A percentile compares a stretch with the other conserved stretches of the same genome.
These are phyloP conservation scores for Rubroboletus satanas DNA, from an alignment of 768 basidiomycete genomes.

Conservation along the genomic window DNA sequence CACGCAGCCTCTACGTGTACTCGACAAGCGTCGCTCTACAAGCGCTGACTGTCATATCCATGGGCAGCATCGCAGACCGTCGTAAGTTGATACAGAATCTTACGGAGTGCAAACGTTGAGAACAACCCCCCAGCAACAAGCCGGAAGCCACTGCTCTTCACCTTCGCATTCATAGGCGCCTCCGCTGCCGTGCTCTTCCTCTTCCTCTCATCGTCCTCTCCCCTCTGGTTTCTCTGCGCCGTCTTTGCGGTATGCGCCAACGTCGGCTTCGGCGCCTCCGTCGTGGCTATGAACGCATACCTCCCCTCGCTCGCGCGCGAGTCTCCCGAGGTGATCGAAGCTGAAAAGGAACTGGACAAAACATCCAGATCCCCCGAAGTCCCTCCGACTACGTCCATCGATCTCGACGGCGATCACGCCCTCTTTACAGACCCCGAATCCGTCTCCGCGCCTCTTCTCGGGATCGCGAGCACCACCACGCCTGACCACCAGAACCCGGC, in stretches of 20 bases:
- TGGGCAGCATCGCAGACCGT: slow-evolving; percentile 88
- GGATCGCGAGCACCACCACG: not conserved
- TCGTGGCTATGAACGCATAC: slow-evolving; percentile 90
- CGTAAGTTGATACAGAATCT: slow-evolving; percentile 46
- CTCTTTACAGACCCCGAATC: slow-evolving; percentile 20
- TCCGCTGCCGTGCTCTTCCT: slow-evolving; percentile 67
- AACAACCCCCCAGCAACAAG: slow-evolving; percentile 47
- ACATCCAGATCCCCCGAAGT: slow-evolving; percentile 2
- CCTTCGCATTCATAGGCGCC: slow-evolving; percentile 73
- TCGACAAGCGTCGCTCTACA: slow-evolving; percentile 87
- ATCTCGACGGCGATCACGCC: slow-evolving; percentile 13
- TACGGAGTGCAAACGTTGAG: not conserved
- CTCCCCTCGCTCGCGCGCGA: slow-evolving; percentile 70
- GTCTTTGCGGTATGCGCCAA: slow-evolving; percentile 75
- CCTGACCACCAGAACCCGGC: slow-evolving; percentile 16
- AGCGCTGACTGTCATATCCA: slow-evolving; percentile 91
- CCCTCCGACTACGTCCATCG: not conserved
- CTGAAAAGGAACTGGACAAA: slow-evolving; percentile 32
- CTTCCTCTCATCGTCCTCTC: slow-evolving; percentile 63
- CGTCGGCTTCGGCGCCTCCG: slow-evolving; percentile 79
- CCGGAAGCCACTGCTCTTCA: slow-evolving; percentile 73
- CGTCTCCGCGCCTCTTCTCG: slow-evolving; percentile 38
- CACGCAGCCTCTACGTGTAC: slow-evolving; percentile 73
- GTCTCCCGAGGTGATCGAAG: slow-evolving; percentile 52
- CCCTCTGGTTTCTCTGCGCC: slow-evolving; percentile 65